Evolutionary conservation across 2,329 filamentous ascomycete species (phyloP), one percentile per base, ranked within the genome.

Genomic region (Malbranchea zuffiana): DNA sequence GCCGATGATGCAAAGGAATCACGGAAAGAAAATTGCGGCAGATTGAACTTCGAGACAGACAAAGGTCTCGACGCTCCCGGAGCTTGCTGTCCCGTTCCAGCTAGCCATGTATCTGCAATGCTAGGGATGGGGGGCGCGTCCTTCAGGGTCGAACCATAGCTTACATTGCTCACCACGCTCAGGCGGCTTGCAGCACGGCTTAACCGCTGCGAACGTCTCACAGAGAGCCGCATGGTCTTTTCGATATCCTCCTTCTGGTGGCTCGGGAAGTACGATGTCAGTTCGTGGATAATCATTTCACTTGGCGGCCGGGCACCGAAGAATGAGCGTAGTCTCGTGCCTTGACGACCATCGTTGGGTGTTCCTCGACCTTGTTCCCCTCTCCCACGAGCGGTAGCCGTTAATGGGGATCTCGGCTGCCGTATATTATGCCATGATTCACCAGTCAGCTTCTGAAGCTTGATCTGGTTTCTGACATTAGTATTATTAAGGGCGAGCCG

Each of bases 181-280:
- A 98, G 71, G 19, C 88, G 83, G 57, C 84, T 93, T 47, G 92
- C 88, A 47, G 92, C 84, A 57, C 84, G 83, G 65, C 88, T 96
- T 45, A 96, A 70, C 36, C 90, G 81, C 36, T 83, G 84, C 26
- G 88, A 96, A 48, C 90, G 75, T 48, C 88, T 76, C 59, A 95
- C 81, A 1, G 88, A 95, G 61, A 95, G 75, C 32, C 90, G 82
- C 44, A 94, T 87, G 0, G 90, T 96, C 49, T 86, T 82, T 59
- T 96, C 90, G 55, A 98, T 95, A 50, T 93, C 85, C 55, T 94
- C 87, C 39, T 84, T 79, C 33, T 87, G 78, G 51, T 96, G 88
- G 52, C 93, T 86, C 0, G 90, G 90, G 69, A 98, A 98, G 67
- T 96, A 98, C 0, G 87, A 93, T 1, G 85, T 90, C 42, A 98